Evolutionary conservation across 345 rosid genomes (phyloP).

Genomic region (Sonneratia alba): DNA sequence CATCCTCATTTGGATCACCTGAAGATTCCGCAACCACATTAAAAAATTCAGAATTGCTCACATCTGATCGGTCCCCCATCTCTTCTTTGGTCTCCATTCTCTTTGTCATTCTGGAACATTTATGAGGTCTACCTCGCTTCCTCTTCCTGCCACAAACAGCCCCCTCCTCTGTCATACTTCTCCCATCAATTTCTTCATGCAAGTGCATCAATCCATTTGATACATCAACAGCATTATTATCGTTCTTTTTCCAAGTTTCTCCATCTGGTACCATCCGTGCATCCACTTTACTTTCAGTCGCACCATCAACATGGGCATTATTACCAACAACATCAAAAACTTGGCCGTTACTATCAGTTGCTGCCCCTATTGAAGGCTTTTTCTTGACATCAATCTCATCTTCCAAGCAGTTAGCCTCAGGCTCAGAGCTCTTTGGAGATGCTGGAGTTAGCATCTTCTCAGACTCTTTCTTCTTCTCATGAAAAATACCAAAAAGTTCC

Average conservation of each 20-base stretch:
- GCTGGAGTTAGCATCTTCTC: background rate
- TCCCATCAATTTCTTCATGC: slow-evolving; percentile 5
- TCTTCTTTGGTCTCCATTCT: background rate
- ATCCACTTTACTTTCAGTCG: background rate
- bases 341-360: background rate
- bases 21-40: background rate
- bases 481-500: slow-evolving; percentile 14
- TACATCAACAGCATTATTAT: slow-evolving; percentile 1
- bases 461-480: background rate
- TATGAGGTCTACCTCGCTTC: background rate
- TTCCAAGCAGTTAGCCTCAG: background rate
- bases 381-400: background rate
- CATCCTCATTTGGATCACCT: background rate
- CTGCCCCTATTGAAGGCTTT: background rate
- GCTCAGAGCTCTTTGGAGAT: background rate
- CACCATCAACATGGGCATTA: background rate
- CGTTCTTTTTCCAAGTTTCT: background rate
- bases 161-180: background rate
- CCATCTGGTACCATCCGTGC: background rate
- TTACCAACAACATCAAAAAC: background rate
- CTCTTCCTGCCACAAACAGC: slow-evolving; percentile 7
- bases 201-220: background rate
- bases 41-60: background rate
- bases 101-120: background rate
- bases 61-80: slow-evolving; percentile 5